Base-by-base conservation (phyloP, 306 rosid species). In the Begonia peltatifolia region DNA sequence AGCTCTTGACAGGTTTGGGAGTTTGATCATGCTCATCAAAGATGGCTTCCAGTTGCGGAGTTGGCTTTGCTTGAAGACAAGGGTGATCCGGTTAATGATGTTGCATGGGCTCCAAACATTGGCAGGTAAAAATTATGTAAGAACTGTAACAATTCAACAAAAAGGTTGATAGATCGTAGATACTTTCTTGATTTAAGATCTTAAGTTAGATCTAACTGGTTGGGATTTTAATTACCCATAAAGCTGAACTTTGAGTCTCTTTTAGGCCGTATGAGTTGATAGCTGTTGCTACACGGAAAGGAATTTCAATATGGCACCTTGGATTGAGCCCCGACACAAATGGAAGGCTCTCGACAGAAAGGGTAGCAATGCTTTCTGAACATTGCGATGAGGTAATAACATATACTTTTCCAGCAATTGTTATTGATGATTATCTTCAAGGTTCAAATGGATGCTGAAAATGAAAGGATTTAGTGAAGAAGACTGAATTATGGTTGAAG, bases 41-140 rank as follows among this genome's bases (percentile, higher is more conserved):
- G 94, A 81, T 86, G 99, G 99, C 87, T 86, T 66, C 99, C 95
- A 10, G 94, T 90, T 58, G 94, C 99, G 47, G 92, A 86, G 71
- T 51, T 90, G 80, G 84, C 79, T n/a, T 62, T 67, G 50, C 69
- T 82, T 22, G 84, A 56, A 52, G 83, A 86, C 52, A 83, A 65
- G 64, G 75, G 79, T 41, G 82, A 81, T 73, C 76, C 47, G 71
- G 92, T 90, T 55, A 71, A 80, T 73, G 75, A 79, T 12, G 92
- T 77, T 49, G 80, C 92, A 12, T 90, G 99, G 99, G 95, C 95
- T 35, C 88, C 95, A 58, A 86, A 90, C 62, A 79, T 81, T 79
- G 99, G 99, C 71, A 79, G 99, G 95, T 90, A 36, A 57, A 58
- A 57, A 20, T 46, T 6, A 15, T 23, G 23, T 20, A 20, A 22